phyloP scores from a whole-genome alignment of 495 filamentous ascomycete species.

The Aspergillus haitiensis region DNA sequence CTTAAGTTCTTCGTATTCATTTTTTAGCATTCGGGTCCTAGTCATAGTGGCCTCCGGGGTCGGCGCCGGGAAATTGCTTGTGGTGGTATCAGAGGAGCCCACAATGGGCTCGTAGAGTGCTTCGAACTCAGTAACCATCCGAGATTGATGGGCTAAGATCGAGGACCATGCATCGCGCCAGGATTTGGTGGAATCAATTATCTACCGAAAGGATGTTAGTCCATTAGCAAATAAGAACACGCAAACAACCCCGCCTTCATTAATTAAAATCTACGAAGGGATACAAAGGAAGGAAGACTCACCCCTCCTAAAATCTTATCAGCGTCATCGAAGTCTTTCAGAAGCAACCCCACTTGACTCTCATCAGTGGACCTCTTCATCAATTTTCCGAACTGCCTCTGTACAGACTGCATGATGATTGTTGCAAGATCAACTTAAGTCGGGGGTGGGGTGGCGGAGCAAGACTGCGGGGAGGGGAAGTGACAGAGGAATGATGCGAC shows the following conservation, averaged over 20 bases:
- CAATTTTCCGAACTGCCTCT: slow-evolving; percentile 72
- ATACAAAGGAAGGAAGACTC: slow-evolving; percentile 19
- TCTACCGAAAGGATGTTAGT: slow-evolving; percentile 25
- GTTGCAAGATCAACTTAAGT: neutral
- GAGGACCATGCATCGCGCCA: slow-evolving; percentile 87
- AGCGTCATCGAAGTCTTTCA: slow-evolving; percentile 83
- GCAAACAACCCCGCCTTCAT: neutral
- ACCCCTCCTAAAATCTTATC: slow-evolving; percentile 77
- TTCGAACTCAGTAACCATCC: slow-evolving; percentile 70
- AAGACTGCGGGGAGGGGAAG: slow-evolving; percentile 7
- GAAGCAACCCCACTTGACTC: slow-evolving; percentile 69
- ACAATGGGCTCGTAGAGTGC: slow-evolving; percentile 80
- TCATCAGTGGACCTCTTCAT: slow-evolving; percentile 72
- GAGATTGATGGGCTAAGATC: slow-evolving; percentile 69
- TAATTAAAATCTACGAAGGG: neutral
- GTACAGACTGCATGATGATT: slow-evolving; percentile 74
- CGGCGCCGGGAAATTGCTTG: slow-evolving; percentile 48
- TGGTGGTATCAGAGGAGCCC: slow-evolving; percentile 57
- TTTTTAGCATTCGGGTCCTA: slow-evolving; percentile 65
- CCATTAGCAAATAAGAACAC: neutral
- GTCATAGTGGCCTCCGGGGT: slow-evolving; percentile 66
- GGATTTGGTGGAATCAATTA: slow-evolving; percentile 75
- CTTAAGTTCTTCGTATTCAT: slow-evolving; percentile 72
- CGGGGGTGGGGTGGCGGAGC: neutral
- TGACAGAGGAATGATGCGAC: slow-evolving; percentile 2